Evolutionary conservation across 495 filamentous ascomycete species (phyloP), one percentile per base, ranked within the genome.

Genomic region (Podospora anserina): DNA sequence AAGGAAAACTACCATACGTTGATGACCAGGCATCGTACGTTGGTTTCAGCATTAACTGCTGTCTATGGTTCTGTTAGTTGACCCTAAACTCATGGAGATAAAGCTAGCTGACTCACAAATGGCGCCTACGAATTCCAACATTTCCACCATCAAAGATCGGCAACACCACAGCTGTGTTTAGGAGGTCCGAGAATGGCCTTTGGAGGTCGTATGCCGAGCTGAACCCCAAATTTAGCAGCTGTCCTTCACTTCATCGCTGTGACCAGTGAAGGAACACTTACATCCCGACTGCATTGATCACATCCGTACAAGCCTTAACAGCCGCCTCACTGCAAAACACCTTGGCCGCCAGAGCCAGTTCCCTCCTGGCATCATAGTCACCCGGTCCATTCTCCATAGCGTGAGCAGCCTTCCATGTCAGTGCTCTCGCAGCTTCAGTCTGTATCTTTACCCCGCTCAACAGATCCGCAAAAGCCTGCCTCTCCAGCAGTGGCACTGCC

Each of bases 81-180:
- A 23, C 23, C 23, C 23, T 23, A 1, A 23, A 23, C 23, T 23
- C 23, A 23, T 1, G 23, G 23, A 23, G 23, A 23, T 23, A 23
- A 23, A 23, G 23, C 23, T 23, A 23, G 23, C 23, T 23, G 23
- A 23, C 23, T 23, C 23, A 23, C 65, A 87, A 66, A 66, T 85
- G 81, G 19, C 85, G 75, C 58, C 85, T 78, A 62, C 85, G 71
- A 11, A 87, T 78, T 0, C 85, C 85, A 18, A 87, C 79, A 74
- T 88, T 88, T 3, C 86, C 85, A 2, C 85, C 84, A 68, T 85
- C 84, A 64, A 86, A 85, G 19, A 86, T 81, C 0, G 85, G 84
- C 65, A 88, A 65, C 27, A 78, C 81, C 69, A 82, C 77, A 0
- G 83, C 85, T 67, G 80, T 79, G 63, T 83, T 82, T 62, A 87